Evolutionary conservation across 129 eudicot genomes (phyloP).

Genomic region (sunflower (Helianthus annuus)): DNA sequence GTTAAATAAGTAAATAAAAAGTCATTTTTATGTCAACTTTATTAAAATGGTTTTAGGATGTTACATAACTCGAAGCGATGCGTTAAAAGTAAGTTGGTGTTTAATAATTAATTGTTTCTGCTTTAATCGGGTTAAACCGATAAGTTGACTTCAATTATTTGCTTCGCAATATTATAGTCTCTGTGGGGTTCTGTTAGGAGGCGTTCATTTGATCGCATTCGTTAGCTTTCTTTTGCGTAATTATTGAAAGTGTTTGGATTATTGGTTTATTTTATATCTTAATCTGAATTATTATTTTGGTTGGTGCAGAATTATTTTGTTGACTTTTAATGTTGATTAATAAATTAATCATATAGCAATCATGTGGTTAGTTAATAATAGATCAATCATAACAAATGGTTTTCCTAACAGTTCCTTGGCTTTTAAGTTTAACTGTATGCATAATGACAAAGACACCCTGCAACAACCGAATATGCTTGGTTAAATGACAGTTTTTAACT

Average conservation of each 20-base stretch:
- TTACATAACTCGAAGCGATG: neutral
- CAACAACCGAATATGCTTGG: neutral
- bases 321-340: constrained; percentile 32
- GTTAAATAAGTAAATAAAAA: neutral
- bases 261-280: constrained; percentile 21
- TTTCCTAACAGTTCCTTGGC: constrained; percentile 3
- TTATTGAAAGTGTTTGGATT: constrained; percentile 22
- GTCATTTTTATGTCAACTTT: neutral
- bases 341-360: constrained; percentile 29
- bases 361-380: constrained; percentile 19
- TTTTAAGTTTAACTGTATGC: neutral
- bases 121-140: constrained; percentile 18
- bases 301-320: constrained; percentile 25
- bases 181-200: constrained; percentile 24
- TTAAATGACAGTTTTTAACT: constrained; percentile 1
- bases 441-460: constrained; percentile 6
- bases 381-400: neutral
- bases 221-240: constrained; percentile 13
- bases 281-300: constrained; percentile 23
- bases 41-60: neutral
- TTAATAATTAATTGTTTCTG: neutral
- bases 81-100: neutral
- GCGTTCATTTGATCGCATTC: constrained; percentile 14
- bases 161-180: constrained; percentile 14
- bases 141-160: constrained; percentile 23